Percentiles rank a stretch among this genome's conserved stretches.
phyloP scores from a whole-genome alignment of 2,329 filamentous ascomycete genomes.

The Talaromyces sp. region DNA sequence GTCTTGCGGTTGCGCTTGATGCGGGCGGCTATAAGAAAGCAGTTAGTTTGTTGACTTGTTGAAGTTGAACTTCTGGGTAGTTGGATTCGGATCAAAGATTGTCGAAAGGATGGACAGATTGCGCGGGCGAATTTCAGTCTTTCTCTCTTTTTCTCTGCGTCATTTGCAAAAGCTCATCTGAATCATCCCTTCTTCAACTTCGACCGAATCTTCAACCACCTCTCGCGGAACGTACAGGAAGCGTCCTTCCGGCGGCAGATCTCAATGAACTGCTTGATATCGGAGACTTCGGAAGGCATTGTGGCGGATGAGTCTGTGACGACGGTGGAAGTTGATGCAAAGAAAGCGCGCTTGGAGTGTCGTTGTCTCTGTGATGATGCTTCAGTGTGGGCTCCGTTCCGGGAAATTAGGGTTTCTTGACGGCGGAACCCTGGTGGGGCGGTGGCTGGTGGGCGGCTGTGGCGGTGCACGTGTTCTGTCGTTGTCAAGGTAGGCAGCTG shows the following conservation, averaged over 20 bases:
- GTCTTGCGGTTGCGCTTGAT: slow-evolving; percentile 94
- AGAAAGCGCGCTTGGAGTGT: not conserved
- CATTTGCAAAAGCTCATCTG: not conserved
- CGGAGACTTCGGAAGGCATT: slow-evolving; percentile 97
- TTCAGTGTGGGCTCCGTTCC: slow-evolving; percentile 13
- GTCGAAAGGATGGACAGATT: slow-evolving; percentile 13
- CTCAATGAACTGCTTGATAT: slow-evolving; percentile 99
- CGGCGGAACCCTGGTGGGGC: slow-evolving; percentile 12
- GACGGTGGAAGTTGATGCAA: slow-evolving; percentile 9
- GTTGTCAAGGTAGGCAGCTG: not conserved
- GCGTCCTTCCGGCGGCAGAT: slow-evolving; percentile 99
- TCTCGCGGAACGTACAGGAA: slow-evolving; percentile 68
- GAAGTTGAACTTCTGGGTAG: not conserved
- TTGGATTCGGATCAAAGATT: not conserved
- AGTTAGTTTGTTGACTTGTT: not conserved
- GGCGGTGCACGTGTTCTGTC: slow-evolving; percentile 2
- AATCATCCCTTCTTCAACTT: not conserved
- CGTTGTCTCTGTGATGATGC: not conserved
- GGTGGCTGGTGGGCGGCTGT: slow-evolving; percentile 1
- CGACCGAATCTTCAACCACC: not conserved
- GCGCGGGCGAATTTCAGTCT: not conserved
- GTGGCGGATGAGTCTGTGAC: slow-evolving; percentile 49
- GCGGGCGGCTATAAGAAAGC: slow-evolving; percentile 65
- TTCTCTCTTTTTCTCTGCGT: not conserved
- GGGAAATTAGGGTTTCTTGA: slow-evolving; percentile 20